Conservation (phyloP, 495 filamentous ascomycete genomes). For the Xylaria nigripes region DNA sequence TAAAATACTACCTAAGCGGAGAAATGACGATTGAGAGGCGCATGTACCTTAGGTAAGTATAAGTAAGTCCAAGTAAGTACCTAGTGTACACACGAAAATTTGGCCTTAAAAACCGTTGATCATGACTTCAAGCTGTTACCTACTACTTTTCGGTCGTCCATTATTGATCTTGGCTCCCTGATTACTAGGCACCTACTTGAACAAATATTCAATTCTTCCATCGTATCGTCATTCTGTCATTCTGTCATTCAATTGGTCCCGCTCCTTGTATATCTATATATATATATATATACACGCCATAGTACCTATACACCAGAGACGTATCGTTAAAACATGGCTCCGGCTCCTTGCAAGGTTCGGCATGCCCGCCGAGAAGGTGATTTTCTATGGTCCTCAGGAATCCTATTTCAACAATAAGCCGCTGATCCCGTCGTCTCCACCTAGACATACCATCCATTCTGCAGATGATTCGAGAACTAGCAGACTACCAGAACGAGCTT, state of each 20-base stretch:
- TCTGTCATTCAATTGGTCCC: background rate
- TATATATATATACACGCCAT: background rate
- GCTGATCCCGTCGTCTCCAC: background rate
- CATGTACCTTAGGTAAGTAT: background rate
- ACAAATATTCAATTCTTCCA: no score
- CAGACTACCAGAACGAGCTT: conserved; percentile 73
- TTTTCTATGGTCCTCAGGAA: background rate
- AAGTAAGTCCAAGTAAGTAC: background rate
- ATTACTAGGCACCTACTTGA: no score
- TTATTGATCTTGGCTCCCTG: no score
- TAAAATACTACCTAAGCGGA: no score
- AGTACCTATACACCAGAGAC: background rate
- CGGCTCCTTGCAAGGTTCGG: conserved; percentile 17
- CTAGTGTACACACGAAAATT: no score
- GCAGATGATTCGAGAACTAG: conserved; percentile 76
- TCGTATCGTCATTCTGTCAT: no score
- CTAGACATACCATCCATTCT: conserved; percentile 77
- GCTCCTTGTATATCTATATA: background rate
- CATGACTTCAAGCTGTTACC: no score
- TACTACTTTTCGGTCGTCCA: no score
- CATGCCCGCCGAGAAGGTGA: conserved; percentile 24
- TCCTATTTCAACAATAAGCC: background rate
- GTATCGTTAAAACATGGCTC: conserved; percentile 11
- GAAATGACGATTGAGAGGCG: no score
- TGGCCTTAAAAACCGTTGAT: no score